Evolutionary conservation across 495 filamentous ascomycete species (phyloP).

Genomic region (Aspergillus cavernicola): DNA sequence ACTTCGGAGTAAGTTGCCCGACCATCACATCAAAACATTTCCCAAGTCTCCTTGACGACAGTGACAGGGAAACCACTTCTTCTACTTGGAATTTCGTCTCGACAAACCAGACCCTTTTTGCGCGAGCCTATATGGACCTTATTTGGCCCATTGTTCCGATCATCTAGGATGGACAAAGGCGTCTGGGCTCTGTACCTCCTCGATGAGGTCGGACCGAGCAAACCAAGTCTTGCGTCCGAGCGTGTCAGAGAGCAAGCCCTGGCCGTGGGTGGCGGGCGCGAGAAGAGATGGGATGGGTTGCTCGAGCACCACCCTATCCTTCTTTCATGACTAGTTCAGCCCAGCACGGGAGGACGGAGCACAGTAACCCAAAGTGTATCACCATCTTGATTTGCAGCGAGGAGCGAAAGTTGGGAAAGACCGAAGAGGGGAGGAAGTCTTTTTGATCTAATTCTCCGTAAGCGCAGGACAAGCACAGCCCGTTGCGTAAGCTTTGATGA

Average conservation of each 20-base stretch:
- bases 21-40: background rate
- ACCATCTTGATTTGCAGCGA: constrained; percentile 4
- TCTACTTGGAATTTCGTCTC: constrained; percentile 5
- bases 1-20: constrained; percentile 2
- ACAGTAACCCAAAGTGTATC: constrained; percentile 14
- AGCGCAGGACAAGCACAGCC: background rate
- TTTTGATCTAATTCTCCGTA: background rate
- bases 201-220: constrained; percentile 15
- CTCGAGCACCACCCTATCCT: constrained; percentile 12
- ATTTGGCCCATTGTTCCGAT: constrained; percentile 11
- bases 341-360: constrained; percentile 12
- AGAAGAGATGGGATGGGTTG: constrained; percentile 7
- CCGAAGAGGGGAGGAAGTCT: background rate
- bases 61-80: constrained; percentile 1
- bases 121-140: constrained; percentile 20
- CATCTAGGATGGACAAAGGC: background rate
- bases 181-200: background rate
- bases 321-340: constrained; percentile 12
- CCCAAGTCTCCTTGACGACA: background rate
- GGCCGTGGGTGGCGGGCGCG: constrained; percentile 10
- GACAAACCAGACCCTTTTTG: background rate
- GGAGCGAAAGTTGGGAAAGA: background rate
- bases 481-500: background rate
- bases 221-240: constrained; percentile 15
- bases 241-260: constrained; percentile 3